Evolutionary conservation across 257 asterid species (phyloP).

Genomic region (Solanum peruvianum): DNA sequence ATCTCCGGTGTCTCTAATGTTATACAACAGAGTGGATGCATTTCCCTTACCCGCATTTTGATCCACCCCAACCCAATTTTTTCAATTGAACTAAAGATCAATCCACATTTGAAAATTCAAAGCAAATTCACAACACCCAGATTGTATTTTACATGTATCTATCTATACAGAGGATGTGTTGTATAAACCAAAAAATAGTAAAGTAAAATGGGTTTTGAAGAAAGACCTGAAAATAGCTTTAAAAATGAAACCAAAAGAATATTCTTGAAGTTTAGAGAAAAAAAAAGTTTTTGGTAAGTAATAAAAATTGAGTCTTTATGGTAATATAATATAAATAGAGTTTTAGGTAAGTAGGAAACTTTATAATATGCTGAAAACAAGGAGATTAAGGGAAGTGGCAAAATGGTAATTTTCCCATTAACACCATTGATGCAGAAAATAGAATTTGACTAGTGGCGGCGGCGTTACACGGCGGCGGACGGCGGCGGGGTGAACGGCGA

Average conservation of each 20-base stretch:
- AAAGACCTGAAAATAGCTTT: constrained; percentile 12
- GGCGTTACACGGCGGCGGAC: neutral
- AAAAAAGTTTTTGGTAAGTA: neutral
- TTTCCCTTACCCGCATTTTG: constrained; percentile 73
- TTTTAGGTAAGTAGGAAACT: neutral
- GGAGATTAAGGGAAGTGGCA: neutral
- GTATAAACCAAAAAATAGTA: neutral
- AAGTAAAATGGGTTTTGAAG: neutral
- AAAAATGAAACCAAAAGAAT: constrained; percentile 25
- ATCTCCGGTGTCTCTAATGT: constrained; percentile 52
- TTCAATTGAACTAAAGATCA: neutral
- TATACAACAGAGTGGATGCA: constrained; percentile 94
- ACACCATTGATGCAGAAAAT: neutral
- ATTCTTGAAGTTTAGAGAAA: neutral
- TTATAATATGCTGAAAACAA: neutral
- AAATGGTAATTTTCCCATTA: constrained; percentile 1
- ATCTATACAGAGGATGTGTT: neutral
- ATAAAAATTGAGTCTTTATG: constrained; percentile 4
- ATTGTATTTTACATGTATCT: constrained; percentile 1
- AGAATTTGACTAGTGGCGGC: neutral
- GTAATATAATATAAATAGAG: neutral
- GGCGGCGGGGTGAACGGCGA: neutral
- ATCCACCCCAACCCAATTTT: neutral
- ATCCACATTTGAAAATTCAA: neutral
- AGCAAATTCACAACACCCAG: constrained; percentile 3